Evolutionary conservation across 257 asterid species (phyloP).

Genomic region (Solanum gandarillasii): DNA sequence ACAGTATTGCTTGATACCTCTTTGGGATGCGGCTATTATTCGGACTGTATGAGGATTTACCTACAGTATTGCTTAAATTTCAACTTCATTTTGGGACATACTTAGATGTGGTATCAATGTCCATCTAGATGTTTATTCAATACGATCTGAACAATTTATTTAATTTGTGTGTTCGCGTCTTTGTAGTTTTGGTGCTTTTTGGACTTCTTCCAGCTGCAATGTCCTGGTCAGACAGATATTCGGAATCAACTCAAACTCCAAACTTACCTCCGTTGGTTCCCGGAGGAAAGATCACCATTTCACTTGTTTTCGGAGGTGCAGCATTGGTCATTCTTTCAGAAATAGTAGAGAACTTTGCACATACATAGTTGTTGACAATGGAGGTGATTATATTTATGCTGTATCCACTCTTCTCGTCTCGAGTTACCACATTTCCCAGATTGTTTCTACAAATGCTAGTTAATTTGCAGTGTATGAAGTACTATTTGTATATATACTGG

Average conservation of each 20-base stretch:
- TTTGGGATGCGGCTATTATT: background rate
- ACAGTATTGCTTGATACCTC: background rate
- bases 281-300: conserved; percentile 72
- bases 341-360: conserved; percentile 42
- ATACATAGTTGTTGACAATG: conserved; percentile 1
- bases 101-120: background rate
- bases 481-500: background rate
- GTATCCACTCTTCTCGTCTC: background rate
- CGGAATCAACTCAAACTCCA: conserved; percentile 14
- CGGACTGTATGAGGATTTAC: background rate
- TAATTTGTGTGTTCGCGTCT: background rate
- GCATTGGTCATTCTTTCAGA: conserved; percentile 56
- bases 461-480: background rate
- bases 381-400: background rate
- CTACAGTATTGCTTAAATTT: background rate
- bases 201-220: conserved; percentile 88
- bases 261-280: conserved; percentile 47
- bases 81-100: background rate
- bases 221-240: conserved; percentile 81
- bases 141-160: background rate
- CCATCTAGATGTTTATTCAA: background rate
- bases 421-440: background rate
- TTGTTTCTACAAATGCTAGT: background rate
- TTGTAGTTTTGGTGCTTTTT: conserved; percentile 63
- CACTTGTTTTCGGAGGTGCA: conserved; percentile 62